These are phyloP conservation scores for Apiospora saccharicola DNA, from an alignment of 2,329 filamentous ascomycete genomes.

Conservation along the genomic window DNA sequence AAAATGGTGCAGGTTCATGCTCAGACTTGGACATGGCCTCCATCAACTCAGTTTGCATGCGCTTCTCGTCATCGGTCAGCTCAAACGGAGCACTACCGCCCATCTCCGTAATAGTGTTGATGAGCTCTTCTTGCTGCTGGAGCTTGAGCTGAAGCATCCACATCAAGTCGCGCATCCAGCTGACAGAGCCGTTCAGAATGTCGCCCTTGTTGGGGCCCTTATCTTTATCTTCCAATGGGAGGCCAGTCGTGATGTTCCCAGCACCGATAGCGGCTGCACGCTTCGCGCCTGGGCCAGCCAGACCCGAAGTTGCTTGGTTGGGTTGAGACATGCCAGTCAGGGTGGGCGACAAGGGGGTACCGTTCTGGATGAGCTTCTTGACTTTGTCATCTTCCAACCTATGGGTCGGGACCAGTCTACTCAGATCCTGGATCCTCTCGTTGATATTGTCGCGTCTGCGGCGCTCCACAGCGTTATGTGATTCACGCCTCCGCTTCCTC, in stretches of 20 bases:
- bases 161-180: constrained; percentile 97
- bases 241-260: constrained; percentile 88
- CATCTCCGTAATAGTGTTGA: constrained; percentile 75
- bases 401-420: constrained; percentile 89
- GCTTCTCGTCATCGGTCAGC: constrained; percentile 87
- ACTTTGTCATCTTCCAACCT: constrained; percentile 97
- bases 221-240: constrained; percentile 96
- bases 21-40: constrained; percentile 76
- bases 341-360: constrained; percentile 85
- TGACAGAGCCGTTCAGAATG: constrained; percentile 94
- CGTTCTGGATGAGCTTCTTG: constrained; percentile 91
- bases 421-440: constrained; percentile 95
- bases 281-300: constrained; percentile 84
- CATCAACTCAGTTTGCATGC: constrained; percentile 93
- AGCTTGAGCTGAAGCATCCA: constrained; percentile 93
- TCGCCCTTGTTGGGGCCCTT: constrained; percentile 99
- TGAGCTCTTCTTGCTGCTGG: constrained; percentile 86
- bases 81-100: constrained; percentile 82
- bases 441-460: constrained; percentile 98
- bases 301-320: constrained; percentile 82
- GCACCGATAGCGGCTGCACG: constrained; percentile 76
- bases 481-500: constrained; percentile 87
- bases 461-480: constrained; percentile 95
- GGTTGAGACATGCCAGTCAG: constrained; percentile 74
- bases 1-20: constrained; percentile 78